Conservation (phyloP, 345 rosid genomes). For the Moringa oleifera region DNA sequence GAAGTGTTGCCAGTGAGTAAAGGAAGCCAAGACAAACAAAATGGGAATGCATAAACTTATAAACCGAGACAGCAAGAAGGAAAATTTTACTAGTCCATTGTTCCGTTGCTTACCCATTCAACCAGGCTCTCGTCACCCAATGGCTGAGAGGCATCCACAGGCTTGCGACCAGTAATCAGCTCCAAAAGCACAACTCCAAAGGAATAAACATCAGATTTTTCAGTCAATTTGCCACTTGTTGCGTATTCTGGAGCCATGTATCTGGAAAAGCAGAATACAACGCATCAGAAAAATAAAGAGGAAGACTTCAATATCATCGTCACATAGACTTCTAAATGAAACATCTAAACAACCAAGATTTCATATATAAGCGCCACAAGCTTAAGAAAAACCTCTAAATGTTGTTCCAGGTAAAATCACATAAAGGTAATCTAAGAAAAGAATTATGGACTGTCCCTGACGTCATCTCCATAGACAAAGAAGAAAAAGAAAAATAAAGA, state of each 20-base stretch:
- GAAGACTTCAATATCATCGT: too few species aligned
- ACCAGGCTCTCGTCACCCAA: constrained; percentile 97
- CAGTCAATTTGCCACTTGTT: constrained; percentile 90
- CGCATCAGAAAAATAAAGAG: constrained; percentile 12
- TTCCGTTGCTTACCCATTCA: constrained; percentile 61
- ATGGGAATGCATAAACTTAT: background rate
- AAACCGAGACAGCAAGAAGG: background rate
- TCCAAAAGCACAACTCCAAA: constrained; percentile 96
- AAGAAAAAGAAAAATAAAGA: too few species aligned
- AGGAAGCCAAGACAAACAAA: too few species aligned
- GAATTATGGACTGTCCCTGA: too few species aligned
- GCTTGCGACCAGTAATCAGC: constrained; percentile 91
- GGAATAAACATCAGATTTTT: constrained; percentile 93
- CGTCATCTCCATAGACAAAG: too few species aligned
- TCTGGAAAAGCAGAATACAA: constrained; percentile 32
- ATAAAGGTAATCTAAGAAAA: background rate
- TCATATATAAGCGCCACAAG: background rate
- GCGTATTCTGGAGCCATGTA: constrained; percentile 99
- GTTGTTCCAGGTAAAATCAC: background rate
- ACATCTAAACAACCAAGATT: too few species aligned
- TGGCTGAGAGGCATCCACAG: constrained; percentile 90
- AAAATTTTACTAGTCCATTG: background rate
- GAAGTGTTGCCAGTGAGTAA: too few species aligned
- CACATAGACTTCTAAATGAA: too few species aligned
- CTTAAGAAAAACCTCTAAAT: background rate